Evolutionary conservation across 768 basidiomycete genomes (phyloP).

Genomic region (Calocybe indica): DNA sequence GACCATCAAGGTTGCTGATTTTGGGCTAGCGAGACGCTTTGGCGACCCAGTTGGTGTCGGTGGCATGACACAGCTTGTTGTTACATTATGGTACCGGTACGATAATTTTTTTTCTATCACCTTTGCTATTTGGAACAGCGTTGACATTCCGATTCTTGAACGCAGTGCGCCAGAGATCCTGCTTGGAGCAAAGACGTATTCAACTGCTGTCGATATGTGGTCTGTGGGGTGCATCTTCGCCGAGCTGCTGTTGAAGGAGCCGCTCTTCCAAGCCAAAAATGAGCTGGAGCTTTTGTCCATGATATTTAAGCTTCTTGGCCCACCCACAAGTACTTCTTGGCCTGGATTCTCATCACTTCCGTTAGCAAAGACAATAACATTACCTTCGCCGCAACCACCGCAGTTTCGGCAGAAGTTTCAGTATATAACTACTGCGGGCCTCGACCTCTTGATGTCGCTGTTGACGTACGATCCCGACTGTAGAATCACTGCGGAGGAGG

Average conservation of each 20-base stretch:
- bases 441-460: conserved; percentile 77
- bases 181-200: conserved; percentile 88
- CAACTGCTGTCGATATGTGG: conserved; percentile 97
- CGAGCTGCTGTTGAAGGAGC: conserved; percentile 90
- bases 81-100: conserved; percentile 98
- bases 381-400: conserved; percentile 68
- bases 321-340: conserved; percentile 87
- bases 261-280: conserved; percentile 94
- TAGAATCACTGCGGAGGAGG: conserved; percentile 87
- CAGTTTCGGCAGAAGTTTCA: conserved; percentile 84
- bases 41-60: conserved; percentile 95
- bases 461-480: conserved; percentile 86
- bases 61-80: conserved; percentile 97
- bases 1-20: conserved; percentile 97
- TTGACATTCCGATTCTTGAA: conserved; percentile 9
- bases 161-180: conserved; percentile 90
- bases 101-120: conserved; percentile 10
- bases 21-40: conserved; percentile 91
- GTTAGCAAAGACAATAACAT: conserved; percentile 68
- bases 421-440: conserved; percentile 75
- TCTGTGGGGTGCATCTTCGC: conserved; percentile 98
- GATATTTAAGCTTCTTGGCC: conserved; percentile 93
- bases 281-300: conserved; percentile 89
- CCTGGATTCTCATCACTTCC: conserved; percentile 78
- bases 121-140: conserved; percentile 2